Percentiles rank a stretch among this genome's conserved stretches.
Evolutionary conservation across 73 alveolate genomes (phyloP).

Genomic region (Durusdinium trenchii): DNA sequence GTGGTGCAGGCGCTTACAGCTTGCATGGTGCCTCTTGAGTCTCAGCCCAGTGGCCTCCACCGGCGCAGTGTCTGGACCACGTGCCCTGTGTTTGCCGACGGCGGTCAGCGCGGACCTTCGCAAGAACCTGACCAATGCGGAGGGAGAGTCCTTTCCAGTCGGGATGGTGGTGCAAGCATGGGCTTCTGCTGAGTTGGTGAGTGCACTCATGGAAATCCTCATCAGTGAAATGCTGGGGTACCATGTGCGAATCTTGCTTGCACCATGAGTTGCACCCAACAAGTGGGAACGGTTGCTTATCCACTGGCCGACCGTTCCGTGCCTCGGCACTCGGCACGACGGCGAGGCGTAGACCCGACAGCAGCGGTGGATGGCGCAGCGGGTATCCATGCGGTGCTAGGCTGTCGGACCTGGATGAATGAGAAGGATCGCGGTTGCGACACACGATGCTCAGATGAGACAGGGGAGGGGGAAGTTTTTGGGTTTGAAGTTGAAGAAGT

Average conservation of each 20-base stretch:
- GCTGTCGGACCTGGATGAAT: slow-evolving; percentile 27
- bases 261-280: no score
- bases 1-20: no score
- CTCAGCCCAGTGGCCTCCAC: no score
- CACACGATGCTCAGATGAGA: no score
- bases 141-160: slow-evolving; percentile 3
- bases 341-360: neutral
- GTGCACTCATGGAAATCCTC: neutral
- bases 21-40: no score
- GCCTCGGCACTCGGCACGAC: no score
- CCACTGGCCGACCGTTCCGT: no score
- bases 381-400: neutral
- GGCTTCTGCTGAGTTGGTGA: neutral
- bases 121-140: neutral
- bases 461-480: no score
- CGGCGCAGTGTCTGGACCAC: no score
- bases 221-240: neutral
- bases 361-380: neutral
- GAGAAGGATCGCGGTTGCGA: slow-evolving; percentile 23
- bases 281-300: no score
- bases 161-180: neutral
- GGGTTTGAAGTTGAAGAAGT: no score
- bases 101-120: neutral
- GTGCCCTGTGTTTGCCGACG: neutral
- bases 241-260: no score